Conservation (phyloP, 257 asterid genomes). For the Primulina huaijiensis region DNA sequence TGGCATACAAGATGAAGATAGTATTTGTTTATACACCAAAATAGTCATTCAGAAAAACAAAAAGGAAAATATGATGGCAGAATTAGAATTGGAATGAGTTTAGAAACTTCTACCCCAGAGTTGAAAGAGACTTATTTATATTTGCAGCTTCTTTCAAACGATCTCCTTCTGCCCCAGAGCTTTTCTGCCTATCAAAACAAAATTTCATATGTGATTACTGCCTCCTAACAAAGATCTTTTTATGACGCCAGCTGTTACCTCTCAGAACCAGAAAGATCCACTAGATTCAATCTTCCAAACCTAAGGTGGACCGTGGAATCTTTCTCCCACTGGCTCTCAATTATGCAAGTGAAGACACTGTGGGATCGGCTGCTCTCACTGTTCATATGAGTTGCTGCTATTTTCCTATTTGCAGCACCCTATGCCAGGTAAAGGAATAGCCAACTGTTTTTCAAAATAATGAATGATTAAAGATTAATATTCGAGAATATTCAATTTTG, state of each 20-base stretch:
- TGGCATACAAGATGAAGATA: neutral
- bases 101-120: slow-evolving; percentile 65
- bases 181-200: slow-evolving; percentile 62
- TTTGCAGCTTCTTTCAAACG: slow-evolving; percentile 90
- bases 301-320: slow-evolving; percentile 74
- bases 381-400: slow-evolving; percentile 82
- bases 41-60: neutral
- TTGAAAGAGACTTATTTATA: slow-evolving; percentile 79
- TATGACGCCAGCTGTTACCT: slow-evolving; percentile 43
- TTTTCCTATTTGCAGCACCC: slow-evolving; percentile 88
- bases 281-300: slow-evolving; percentile 80
- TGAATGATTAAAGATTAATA: neutral
- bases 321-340: slow-evolving; percentile 84
- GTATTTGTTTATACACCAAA: neutral
- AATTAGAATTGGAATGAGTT: slow-evolving; percentile 5
- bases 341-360: slow-evolving; percentile 79
- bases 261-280: slow-evolving; percentile 91
- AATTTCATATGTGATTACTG: slow-evolving; percentile 20
- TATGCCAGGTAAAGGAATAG: slow-evolving; percentile 32
- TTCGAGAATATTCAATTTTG: slow-evolving; percentile 26
- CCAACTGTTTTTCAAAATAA: slow-evolving; percentile 21
- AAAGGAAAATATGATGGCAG: neutral
- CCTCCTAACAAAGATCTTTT: slow-evolving; percentile 20
- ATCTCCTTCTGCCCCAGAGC: slow-evolving; percentile 87
- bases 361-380: slow-evolving; percentile 90